phyloP scores from a whole-genome alignment of 108 stramenopile species.

The Skeletonema costatum region DNA sequence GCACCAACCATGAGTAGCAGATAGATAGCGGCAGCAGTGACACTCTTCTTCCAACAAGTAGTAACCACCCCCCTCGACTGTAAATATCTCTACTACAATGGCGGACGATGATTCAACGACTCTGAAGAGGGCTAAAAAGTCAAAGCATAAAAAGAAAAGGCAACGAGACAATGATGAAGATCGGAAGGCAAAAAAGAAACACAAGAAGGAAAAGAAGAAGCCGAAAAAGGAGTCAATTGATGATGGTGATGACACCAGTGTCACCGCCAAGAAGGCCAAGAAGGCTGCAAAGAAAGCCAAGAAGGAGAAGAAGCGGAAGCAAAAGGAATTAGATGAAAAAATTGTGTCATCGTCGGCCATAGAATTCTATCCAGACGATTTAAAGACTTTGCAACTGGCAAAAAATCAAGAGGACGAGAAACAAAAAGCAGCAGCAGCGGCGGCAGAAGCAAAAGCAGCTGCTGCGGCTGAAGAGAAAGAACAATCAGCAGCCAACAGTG shows the following conservation, averaged over 20 bases:
- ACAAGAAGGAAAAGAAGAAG: conserved; percentile 24
- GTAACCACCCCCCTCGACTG: too few species aligned
- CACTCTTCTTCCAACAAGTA: too few species aligned
- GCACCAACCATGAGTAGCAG: too few species aligned
- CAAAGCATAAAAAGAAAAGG: conserved; percentile 25
- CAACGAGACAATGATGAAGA: conserved; percentile 2
- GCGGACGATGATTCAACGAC: neutral
- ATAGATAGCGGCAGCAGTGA: too few species aligned
- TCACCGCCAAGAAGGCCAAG: neutral
- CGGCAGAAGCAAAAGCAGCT: neutral
- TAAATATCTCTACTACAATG: neutral
- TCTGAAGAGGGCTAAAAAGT: conserved; percentile 8
- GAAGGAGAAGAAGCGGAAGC: conserved; percentile 34
- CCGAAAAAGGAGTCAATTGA: neutral
- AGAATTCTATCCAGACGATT: conserved; percentile 14
- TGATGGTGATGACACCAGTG: neutral
- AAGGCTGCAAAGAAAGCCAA: conserved; percentile 35
- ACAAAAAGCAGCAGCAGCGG: neutral
- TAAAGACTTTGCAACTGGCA: conserved; percentile 7
- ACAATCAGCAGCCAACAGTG: neutral
- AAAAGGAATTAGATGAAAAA: conserved; percentile 27
- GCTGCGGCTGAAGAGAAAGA: neutral
- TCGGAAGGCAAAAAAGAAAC: neutral
- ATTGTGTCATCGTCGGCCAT: conserved; percentile 23
- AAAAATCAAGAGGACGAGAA: conserved; percentile 10